These are phyloP conservation scores for Fraxinus platypoda DNA, from an alignment of 305 asterid genomes.

Conservation along the genomic window DNA sequence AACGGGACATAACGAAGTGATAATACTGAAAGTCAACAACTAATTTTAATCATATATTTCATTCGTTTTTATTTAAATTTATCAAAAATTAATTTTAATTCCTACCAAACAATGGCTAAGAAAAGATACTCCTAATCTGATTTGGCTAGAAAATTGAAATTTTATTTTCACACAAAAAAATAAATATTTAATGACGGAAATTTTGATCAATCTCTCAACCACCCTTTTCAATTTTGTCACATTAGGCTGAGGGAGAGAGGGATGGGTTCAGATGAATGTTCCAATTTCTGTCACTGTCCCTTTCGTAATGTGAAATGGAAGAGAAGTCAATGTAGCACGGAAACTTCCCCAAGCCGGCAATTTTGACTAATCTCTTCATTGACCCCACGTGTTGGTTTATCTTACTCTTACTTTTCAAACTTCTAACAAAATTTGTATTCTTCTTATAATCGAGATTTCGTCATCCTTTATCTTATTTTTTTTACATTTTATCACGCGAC, in stretches of 20 bases:
- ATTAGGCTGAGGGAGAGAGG: neutral
- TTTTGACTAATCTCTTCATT: constrained; percentile 23
- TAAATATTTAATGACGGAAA: neutral
- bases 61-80: too few species aligned
- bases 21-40: too few species aligned
- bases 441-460: neutral
- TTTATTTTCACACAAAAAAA: neutral
- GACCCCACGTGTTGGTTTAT: neutral
- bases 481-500: too few species aligned
- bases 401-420: neutral
- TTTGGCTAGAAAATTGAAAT: neutral
- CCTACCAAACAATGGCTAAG: too few species aligned
- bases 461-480: too few species aligned
- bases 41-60: too few species aligned
- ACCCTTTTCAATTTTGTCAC: neutral
- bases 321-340: constrained; percentile 11
- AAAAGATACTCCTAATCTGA: too few species aligned
- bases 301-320: neutral
- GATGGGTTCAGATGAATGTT: constrained; percentile 18
- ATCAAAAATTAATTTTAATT: too few species aligned
- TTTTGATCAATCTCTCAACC: neutral
- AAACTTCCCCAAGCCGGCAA: constrained; percentile 32
- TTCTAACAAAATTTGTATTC: neutral
- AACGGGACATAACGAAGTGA: too few species aligned
- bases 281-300: constrained; percentile 28